Evolutionary conservation across 495 filamentous ascomycete genomes (phyloP), one percentile per base, ranked within the genome.

Genomic region (Rhypophila decipiens): DNA sequence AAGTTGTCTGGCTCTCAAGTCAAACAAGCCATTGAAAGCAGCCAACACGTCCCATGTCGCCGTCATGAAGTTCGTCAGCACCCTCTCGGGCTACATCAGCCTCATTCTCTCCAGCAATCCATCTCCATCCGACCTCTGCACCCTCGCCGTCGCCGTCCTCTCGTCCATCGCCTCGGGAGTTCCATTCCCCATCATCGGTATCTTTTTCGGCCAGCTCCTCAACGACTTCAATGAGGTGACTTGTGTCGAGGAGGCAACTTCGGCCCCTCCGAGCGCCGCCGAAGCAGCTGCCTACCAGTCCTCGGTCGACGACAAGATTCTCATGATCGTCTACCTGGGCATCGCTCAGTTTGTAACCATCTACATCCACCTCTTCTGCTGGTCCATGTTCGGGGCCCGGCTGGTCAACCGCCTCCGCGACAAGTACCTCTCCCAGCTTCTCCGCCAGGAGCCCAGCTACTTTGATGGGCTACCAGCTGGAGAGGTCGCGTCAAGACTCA

Each of bases 201-300:
- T 86, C 44, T 53, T 86, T 18, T 86, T 86, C 56, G 82, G 82
- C 42, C 63, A 83, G 57, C 68, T 86, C 3, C 69, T 86, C 46
- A 77, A 86, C 60, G 71, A 78, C 50, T 72, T 86, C 51, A 84
- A 85, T 56, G 63, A 63, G 2, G 72, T 71, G 11, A 75, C 76
- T 11, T 84, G 81, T 51, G 52, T 62, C 22, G 51, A 47, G 22
- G 51, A 61, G 5, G 11, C 34, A 3, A 45, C 56, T 10, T 46
- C 37, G 34, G 45, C 47, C 9, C 50, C 56, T 15, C 55, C 47
- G 17, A 38, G 24, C 15, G 55, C 47, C 0, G 66, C 70, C 29
- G 71, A 77, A 50, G 43, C 51, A 13, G 58, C 58, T n/a, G n/a
- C n/a, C n/a, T n/a, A n/a, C n/a, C n/a, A n/a, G n/a, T n/a, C n/a